Base-by-base conservation (phyloP, 208 protist species). In the Spongospora subterranea region DNA sequence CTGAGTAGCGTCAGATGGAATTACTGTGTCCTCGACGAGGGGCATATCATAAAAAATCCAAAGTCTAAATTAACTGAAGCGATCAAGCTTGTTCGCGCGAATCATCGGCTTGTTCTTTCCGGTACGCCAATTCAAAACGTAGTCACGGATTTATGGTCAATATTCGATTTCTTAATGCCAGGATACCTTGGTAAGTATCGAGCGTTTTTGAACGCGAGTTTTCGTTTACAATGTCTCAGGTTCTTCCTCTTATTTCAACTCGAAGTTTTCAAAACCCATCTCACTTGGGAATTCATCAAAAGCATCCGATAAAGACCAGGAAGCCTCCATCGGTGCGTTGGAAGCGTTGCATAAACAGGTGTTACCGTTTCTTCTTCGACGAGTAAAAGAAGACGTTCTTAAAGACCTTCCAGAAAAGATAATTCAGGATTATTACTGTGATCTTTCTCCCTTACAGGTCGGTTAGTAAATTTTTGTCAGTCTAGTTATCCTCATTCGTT, bases 141-240 rank as follows among this genome's bases (percentile, higher is more conserved):
- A 89, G 95, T 96, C 13, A 43, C 95, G 0, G 97, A 98, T 88
- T 92, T 98, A 17, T 98, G 96, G 96, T 96, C 96, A 0, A 93
- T 98, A 0, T 97, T 98, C 92, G 96, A 98, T 88, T 98, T 98
- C 77, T 92, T 98, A 13, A 97, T 98, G 96, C 97, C 97, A 0
- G 96, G 96, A 0, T 98, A 97, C 91, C 93, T 98, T 20, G 96
- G 96, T 96, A 93, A 0, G 94, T 95, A 0, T 46, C 29, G 29
- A 0, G 35, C 71, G 92, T 93, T 54, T 41, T 92, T 40, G 53
- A 29, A 24, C 13, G 50, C 50, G 6, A 24, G 6, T 60, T 60
- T 29, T 60, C 50, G 50, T 29, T 60, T 60, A 6, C 24, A 60
- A 29, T 60, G 50, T 60, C 13, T 13, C 40, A 89, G 71, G 71